phyloP scores from a whole-genome alignment of 2,329 filamentous ascomycete genomes.

The Stemphylium vesicarium region DNA sequence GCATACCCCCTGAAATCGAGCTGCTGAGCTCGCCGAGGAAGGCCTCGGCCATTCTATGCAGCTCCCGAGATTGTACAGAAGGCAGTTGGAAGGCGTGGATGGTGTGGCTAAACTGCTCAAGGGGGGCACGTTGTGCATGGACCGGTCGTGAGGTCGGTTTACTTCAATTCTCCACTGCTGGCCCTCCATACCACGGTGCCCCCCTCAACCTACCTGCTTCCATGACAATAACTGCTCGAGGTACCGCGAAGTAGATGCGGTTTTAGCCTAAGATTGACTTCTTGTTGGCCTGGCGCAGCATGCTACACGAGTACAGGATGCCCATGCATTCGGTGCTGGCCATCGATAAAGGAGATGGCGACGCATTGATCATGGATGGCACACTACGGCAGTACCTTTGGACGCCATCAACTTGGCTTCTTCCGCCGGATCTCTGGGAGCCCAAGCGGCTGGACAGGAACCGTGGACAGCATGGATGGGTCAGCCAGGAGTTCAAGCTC shows the following conservation, averaged over 20 bases:
- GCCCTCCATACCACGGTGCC: not conserved
- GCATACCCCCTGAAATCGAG: not conserved
- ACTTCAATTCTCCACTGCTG: not conserved
- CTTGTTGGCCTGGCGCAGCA: not conserved
- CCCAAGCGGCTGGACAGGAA: not conserved
- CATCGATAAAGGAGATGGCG: not conserved
- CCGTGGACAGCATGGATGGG: not conserved
- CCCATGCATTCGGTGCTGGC: constrained; percentile 10
- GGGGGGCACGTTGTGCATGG: constrained; percentile 4
- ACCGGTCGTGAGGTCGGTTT: not conserved
- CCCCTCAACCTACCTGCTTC: not conserved
- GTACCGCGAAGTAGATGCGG: not conserved
- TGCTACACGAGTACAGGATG: not conserved
- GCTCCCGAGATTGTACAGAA: not conserved
- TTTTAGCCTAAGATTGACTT: not conserved
- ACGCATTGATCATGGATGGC: constrained; percentile 9
- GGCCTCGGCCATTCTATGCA: not conserved
- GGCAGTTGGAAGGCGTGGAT: not conserved
- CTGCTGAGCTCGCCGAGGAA: not conserved
- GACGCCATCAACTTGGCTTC: constrained; percentile 9
- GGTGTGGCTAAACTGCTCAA: not conserved
- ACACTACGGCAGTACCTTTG: constrained; percentile 14
- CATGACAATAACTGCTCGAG: not conserved
- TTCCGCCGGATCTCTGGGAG: not conserved
- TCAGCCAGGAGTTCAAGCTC: not conserved